These are phyloP conservation scores for Talaromyces rugulosus DNA, from an alignment of 2,329 filamentous ascomycete species.

Conservation along the genomic window DNA sequence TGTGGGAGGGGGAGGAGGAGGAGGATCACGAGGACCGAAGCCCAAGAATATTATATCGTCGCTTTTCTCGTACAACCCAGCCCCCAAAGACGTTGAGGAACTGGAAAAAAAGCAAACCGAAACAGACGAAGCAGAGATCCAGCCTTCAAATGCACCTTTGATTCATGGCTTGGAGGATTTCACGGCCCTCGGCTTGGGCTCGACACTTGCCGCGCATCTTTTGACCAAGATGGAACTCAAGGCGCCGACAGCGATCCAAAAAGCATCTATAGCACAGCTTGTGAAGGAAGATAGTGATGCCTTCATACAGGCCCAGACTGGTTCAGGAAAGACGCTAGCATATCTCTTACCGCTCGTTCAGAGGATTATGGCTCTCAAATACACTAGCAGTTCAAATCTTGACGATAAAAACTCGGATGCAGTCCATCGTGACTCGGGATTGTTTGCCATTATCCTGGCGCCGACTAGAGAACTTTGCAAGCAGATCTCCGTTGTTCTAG, in stretches of 20 bases:
- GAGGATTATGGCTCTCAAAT: conserved; percentile 68
- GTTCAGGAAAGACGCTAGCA: conserved; percentile 95
- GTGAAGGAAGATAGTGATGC: conserved; percentile 79
- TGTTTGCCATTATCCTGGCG: conserved; percentile 91
- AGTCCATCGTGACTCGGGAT: conserved; percentile 77
- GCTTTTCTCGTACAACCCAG: conserved; percentile 85
- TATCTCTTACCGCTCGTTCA: conserved; percentile 92
- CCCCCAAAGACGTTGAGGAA: conserved; percentile 56
- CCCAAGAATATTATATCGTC: conserved; percentile 74
- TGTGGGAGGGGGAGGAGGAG: conserved; percentile 5
- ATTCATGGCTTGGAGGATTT: conserved; percentile 81
- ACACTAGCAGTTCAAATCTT: conserved; percentile 26
- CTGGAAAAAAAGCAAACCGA: conserved; percentile 18
- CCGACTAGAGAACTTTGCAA: conserved; percentile 92
- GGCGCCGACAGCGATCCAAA: conserved; percentile 91
- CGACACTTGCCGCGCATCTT: conserved; percentile 75
- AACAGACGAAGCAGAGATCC: conserved; percentile 44
- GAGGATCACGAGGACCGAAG: conserved; percentile 8
- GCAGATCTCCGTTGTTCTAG: conserved; percentile 84
- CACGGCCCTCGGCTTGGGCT: conserved; percentile 76
- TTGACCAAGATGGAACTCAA: conserved; percentile 82
- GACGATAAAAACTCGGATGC: conserved; percentile 31
- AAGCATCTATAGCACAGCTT: conserved; percentile 77
- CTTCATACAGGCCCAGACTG: conserved; percentile 94
- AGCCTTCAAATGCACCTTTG: conserved; percentile 87